A percentile compares a stretch with the other conserved stretches of the same genome.
Conservation (phyloP, 164 flowering plant genomes). For the Malania oleifera region DNA sequence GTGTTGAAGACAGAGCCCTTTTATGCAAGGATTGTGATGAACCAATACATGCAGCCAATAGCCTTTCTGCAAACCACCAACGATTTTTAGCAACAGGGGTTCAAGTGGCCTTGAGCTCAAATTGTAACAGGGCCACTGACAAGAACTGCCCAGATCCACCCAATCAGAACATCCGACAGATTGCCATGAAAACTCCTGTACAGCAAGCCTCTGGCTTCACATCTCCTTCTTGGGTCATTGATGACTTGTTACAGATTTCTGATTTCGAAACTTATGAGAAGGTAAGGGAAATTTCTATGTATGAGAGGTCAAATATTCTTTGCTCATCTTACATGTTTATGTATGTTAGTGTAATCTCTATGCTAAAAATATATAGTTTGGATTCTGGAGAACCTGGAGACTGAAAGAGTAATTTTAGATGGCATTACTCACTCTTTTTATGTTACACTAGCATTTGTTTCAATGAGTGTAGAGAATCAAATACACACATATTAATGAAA, state of each 20-base stretch:
- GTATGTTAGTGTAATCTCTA: no score
- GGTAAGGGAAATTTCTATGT: constrained; percentile 29
- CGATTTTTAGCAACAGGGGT: constrained; percentile 87
- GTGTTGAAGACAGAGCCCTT: constrained; percentile 97
- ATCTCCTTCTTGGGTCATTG: constrained; percentile 69
- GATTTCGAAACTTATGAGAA: constrained; percentile 65
- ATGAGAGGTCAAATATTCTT: no score
- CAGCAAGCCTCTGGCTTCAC: constrained; percentile 32
- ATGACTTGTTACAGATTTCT: constrained; percentile 66
- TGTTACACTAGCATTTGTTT: no score
- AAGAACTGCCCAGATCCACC: constrained; percentile 50
- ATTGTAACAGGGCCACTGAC: constrained; percentile 35
- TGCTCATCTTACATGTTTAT: no score
- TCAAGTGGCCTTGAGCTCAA: constrained; percentile 57
- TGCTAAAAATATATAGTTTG: no score
- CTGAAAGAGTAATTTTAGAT: no score
- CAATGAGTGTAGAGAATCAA: no score
- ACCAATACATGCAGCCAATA: constrained; percentile 66
- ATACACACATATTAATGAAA: no score
- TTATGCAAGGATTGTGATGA: constrained; percentile 89
- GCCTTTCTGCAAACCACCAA: constrained; percentile 78
- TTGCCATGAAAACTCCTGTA: constrained; percentile 22
- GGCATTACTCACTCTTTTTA: no score
- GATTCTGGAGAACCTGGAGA: no score
- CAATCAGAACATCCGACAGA: constrained; percentile 29